A percentile compares a stretch with the other conserved stretches of the same genome.
phyloP scores from a whole-genome alignment of 176 grass and related monocot species.

The Carex kokanica region DNA sequence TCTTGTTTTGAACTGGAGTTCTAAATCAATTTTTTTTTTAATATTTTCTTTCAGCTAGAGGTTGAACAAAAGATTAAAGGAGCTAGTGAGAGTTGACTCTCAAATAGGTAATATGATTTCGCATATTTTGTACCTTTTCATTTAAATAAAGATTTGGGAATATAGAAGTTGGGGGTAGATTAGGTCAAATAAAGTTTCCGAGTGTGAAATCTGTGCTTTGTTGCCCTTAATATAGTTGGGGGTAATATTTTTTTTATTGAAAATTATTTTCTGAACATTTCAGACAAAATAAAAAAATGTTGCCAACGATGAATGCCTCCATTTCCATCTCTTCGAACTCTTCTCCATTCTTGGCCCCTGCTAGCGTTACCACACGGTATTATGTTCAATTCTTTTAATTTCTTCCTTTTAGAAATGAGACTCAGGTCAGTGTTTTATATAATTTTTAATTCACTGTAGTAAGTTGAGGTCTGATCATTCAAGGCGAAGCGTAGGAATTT shows the following conservation, averaged over 20 bases:
- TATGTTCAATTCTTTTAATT: neutral
- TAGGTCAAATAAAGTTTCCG: neutral
- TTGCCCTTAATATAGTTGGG: neutral
- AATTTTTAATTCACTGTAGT: neutral
- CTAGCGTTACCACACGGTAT: neutral
- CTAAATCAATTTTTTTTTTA: neutral
- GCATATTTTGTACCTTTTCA: neutral
- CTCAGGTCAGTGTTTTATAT: neutral
- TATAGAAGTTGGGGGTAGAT: neutral
- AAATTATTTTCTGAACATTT: too few species aligned
- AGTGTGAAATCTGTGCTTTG: neutral
- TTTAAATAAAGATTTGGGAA: neutral
- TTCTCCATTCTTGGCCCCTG: neutral
- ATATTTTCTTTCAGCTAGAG: neutral
- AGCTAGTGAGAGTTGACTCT: neutral
- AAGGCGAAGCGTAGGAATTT: constrained; percentile 14
- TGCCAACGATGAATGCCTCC: neutral
- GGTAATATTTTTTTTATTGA: too few species aligned
- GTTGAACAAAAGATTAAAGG: neutral
- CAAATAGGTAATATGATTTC: neutral
- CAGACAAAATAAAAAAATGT: too few species aligned
- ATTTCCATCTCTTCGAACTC: neutral
- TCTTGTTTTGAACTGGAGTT: neutral
- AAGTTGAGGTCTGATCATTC: neutral
- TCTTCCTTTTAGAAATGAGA: neutral